Conservation (phyloP, 2,329 filamentous ascomycete species). For the Thielaviopsis cerberus region DNA sequence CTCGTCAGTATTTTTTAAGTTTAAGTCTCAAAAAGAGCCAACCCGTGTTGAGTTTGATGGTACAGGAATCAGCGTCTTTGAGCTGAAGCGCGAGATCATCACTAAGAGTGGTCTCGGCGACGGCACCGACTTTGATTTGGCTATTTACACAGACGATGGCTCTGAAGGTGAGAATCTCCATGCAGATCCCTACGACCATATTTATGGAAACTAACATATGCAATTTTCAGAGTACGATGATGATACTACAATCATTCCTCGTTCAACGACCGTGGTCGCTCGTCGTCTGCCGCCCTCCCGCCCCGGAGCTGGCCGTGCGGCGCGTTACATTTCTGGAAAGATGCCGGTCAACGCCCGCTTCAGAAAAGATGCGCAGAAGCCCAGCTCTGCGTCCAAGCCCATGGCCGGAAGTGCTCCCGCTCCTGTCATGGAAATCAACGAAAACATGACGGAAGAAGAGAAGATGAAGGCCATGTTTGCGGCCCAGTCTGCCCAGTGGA, state of each 20-base stretch:
- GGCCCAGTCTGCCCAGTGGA: constrained; percentile 79
- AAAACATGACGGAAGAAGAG: constrained; percentile 79
- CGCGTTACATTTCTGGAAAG: constrained; percentile 88
- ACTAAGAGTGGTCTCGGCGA: constrained; percentile 82
- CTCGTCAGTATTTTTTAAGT: constrained; percentile 98
- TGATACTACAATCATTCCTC: constrained; percentile 90
- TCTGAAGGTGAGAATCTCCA: constrained; percentile 52
- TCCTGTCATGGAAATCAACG: constrained; percentile 47
- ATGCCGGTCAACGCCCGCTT: constrained; percentile 38
- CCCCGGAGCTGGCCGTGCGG: constrained; percentile 73
- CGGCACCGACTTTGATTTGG: constrained; percentile 87
- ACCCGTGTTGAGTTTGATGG: constrained; percentile 92
- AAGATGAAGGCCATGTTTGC: constrained; percentile 84
- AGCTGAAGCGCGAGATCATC: constrained; percentile 97
- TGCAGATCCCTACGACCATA: too few relatives aligned
- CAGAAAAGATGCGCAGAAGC: constrained; percentile 42
- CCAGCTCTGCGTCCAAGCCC: constrained; percentile 54
- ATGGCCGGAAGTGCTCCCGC: constrained; percentile 40
- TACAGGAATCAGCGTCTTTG: constrained; percentile 93
- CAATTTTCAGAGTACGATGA: constrained; percentile 66
- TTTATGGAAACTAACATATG: background rate
- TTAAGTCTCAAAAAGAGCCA: constrained; percentile 95
- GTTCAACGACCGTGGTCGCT: constrained; percentile 84
- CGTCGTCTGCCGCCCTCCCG: constrained; percentile 68
- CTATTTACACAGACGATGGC: constrained; percentile 82